Evolutionary conservation across 352 stramenopile genomes (phyloP).

Genomic region (Globisporangium paroecandrum): DNA sequence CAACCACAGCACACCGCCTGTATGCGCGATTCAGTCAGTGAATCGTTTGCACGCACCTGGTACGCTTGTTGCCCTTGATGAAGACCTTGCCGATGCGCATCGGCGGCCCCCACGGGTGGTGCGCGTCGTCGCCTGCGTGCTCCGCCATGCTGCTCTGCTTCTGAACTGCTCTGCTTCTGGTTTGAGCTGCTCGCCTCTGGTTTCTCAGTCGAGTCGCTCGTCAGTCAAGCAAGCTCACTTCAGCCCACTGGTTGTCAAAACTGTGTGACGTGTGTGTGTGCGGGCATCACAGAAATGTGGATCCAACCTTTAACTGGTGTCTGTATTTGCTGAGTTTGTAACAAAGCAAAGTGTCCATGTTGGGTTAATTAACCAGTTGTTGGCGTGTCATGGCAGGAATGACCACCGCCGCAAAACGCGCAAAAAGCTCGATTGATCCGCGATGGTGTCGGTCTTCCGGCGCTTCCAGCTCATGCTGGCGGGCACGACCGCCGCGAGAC

Average conservation of each 20-base stretch:
- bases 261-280: not conserved
- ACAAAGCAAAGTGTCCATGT: not conserved
- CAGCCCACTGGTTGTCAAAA: slow-evolving; percentile 8
- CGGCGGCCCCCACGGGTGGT: slow-evolving; percentile 68
- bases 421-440: not conserved
- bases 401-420: not conserved
- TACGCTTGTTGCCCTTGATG: slow-evolving; percentile 86
- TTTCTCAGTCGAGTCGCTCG: not conserved
- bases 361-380: not conserved
- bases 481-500: slow-evolving; percentile 71
- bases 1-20: no score
- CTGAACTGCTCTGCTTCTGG: not conserved
- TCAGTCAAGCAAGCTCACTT: not conserved
- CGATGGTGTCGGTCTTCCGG: slow-evolving; percentile 67
- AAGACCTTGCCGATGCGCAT: slow-evolving; percentile 86
- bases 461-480: slow-evolving; percentile 75
- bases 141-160: slow-evolving; percentile 10
- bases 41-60: slow-evolving; percentile 45
- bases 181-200: not conserved
- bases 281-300: not conserved
- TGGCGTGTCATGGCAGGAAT: not conserved
- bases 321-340: not conserved
- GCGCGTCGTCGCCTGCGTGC: slow-evolving; percentile 24
- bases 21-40: not conserved
- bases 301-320: not conserved